Evolutionary conservation across 2,329 filamentous ascomycete species (phyloP).

Genomic region (Calcarisporium arbuscula): DNA sequence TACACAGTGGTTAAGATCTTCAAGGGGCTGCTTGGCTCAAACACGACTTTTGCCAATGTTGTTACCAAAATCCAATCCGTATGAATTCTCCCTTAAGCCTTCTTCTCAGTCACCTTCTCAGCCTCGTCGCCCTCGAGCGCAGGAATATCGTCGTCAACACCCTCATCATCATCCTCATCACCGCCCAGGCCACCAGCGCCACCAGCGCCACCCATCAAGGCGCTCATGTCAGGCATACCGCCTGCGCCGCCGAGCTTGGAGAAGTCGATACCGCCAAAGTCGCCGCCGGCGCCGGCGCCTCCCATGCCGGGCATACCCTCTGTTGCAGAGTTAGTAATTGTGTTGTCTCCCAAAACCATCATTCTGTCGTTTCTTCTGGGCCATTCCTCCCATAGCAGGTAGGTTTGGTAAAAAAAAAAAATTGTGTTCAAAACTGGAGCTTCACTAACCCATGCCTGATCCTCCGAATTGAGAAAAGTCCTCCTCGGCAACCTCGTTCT

Average conservation of each 20-base stretch:
- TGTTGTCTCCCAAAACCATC: too few relatives aligned
- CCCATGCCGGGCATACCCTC: conserved; percentile 51
- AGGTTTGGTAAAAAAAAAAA: neutral
- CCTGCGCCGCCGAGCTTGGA: conserved; percentile 67
- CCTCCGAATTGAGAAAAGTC: conserved; percentile 64
- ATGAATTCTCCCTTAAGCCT: conserved; percentile 22
- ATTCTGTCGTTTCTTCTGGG: too few relatives aligned
- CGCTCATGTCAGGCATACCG: conserved; percentile 21
- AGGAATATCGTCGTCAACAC: conserved; percentile 79
- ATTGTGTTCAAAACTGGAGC: neutral
- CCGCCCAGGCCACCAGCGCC: conserved; percentile 40
- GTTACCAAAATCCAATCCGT: conserved; percentile 9
- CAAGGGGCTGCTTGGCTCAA: too few relatives aligned
- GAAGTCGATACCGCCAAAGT: conserved; percentile 88
- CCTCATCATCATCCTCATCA: conserved; percentile 45
- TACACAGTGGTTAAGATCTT: too few relatives aligned
- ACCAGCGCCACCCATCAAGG: conserved; percentile 58
- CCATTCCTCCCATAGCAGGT: conserved; percentile 41
- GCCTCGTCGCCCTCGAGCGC: conserved; percentile 61
- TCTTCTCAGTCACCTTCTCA: conserved; percentile 35
- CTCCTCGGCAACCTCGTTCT: conserved; percentile 81
- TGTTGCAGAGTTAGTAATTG: conserved; percentile 15
- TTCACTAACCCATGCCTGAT: conserved; percentile 57
- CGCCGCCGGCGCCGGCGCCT: conserved; percentile 34
- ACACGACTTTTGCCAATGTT: neutral